These are phyloP conservation scores for Colletotrichum aenigma DNA, from an alignment of 2,329 filamentous ascomycete genomes.

Conservation along the genomic window DNA sequence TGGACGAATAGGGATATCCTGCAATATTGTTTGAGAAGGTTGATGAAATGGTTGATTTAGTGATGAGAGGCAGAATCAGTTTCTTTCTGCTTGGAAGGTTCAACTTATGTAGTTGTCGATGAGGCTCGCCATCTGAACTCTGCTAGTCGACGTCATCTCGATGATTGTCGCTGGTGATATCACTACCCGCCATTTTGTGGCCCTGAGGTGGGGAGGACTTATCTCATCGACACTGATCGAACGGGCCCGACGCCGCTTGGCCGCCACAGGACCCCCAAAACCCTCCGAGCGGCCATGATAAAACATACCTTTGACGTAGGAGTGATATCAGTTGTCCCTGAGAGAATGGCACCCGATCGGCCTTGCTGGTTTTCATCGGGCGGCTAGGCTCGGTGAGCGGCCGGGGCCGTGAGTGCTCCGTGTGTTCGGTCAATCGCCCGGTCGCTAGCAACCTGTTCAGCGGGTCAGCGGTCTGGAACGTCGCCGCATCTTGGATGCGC, in stretches of 20 bases:
- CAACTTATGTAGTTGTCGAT: conserved; percentile 10
- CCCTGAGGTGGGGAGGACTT: conserved; percentile 5
- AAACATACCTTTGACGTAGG: conserved; percentile 7
- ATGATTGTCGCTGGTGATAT: conserved; percentile 16
- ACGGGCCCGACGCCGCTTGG: neutral
- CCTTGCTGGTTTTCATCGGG: neutral
- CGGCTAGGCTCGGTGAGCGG: neutral
- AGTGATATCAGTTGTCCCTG: conserved; percentile 10
- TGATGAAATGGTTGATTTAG: neutral
- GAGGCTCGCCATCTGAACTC: conserved; percentile 6
- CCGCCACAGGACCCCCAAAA: neutral
- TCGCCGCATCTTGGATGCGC: neutral
- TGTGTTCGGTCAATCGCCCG: neutral
- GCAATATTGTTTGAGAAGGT: neutral
- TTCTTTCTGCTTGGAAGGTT: neutral
- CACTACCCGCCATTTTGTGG: conserved; percentile 20
- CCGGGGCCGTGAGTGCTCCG: neutral
- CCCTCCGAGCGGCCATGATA: neutral
- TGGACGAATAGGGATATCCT: too few species aligned
- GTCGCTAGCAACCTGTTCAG: neutral
- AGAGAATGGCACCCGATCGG: neutral
- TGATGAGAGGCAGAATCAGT: neutral
- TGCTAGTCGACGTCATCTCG: conserved; percentile 17
- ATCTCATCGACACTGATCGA: conserved; percentile 18
- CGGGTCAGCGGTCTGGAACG: neutral